Evolutionary conservation across 768 basidiomycete species (phyloP), one percentile per base, ranked within the genome.

Genomic region (Obba rivulosa): DNA sequence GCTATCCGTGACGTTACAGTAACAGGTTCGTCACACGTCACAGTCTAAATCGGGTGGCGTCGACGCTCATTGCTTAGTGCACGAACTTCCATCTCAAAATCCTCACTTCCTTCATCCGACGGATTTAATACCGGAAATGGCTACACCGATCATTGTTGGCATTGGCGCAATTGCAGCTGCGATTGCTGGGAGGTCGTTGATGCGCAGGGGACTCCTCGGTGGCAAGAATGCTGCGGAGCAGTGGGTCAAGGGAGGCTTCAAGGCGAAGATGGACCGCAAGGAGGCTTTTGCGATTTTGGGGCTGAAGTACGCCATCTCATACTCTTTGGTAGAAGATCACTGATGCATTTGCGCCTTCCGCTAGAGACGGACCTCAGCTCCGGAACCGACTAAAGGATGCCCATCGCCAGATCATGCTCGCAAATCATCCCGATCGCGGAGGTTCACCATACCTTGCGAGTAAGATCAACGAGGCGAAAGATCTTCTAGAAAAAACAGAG

Each of bases 381-480:
- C 78, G 80, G n/a, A 79, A 63, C 45, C 81, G 75, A 65, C 65
- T 97, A 49, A 97, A 97, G 70, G 95, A 97, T 58, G 93, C 96
- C 0, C 96, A 99, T 69, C 83, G 95, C 47, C 81, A 87, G 34
- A 89, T 99, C 57, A 99, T 99, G 96, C 78, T 98, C 43, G 89
- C 92, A 23, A 99, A 99, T 69, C 96, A 99, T 70, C 96, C 96
- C 10, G 96, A 99, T 73, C 78, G 96, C 52, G 96, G 96, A 28
- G 96, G 96, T 24, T 90, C 93, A n/a, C 96, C 96, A 7, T 99
- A 97, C 68, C 71, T 98, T 43, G 94, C 96, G 11, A 93, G 92
- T 61, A 98, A 99, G 77, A 95, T 98, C 53, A 99, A 99, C 67
- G 96, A 99, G 63, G 96, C 95, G 0, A 97, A 96, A 64, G 95